Evolutionary conservation across 1,284 basidiomycete genomes (phyloP), one percentile per base, ranked within the genome.

Genomic region (Tranzscheliella williamsii): DNA sequence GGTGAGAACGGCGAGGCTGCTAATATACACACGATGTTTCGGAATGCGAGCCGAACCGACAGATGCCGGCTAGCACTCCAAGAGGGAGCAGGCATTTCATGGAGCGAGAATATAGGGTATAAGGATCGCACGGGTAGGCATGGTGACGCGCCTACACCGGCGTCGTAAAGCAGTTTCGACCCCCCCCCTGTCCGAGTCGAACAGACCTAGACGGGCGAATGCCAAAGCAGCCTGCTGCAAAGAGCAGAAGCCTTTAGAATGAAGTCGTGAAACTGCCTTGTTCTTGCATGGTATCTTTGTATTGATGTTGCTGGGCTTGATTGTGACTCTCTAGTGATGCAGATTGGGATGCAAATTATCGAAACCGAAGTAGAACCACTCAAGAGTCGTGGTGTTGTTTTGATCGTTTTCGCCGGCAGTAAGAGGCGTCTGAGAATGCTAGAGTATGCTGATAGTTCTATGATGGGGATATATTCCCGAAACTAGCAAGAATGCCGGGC

Each of bases 241-340:
- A n/a, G n/a, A n/a, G n/a, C 27, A 29, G 27, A 29, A 29, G n/a
- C 9, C 27, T 11, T 11, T 11, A 11, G 32, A 16, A 33, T 16
- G 9, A 20, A 20, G 16, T 20, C 7, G 32, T 33, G 23, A n/a
- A n/a, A n/a, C n/a, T n/a, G n/a, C n/a, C 6, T 22, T 12, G 21
- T 21, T 21, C 35, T 37, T 37, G 35, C 35, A 37, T 37, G 35
- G 35, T 37, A 37, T 37, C 35, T 22, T 37, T 37, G 35, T 22
- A 22, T 9, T 8, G 6, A 16, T 7, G 9, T 33, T 33, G 35
- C 9, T 9, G 9, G 8, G 35, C 35, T 37, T 37, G 35, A 21
- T 17, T 21, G 35, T 37, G 35, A 37, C 35, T 37, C 35, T 37
- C 35, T 37, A 37, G 35, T 37, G 35, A 37, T 37, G 35, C 35